Evolutionary conservation across 2,329 filamentous ascomycete genomes (phyloP), one percentile per base, ranked within the genome.

Genomic region (Ophioceras dolichostomum): DNA sequence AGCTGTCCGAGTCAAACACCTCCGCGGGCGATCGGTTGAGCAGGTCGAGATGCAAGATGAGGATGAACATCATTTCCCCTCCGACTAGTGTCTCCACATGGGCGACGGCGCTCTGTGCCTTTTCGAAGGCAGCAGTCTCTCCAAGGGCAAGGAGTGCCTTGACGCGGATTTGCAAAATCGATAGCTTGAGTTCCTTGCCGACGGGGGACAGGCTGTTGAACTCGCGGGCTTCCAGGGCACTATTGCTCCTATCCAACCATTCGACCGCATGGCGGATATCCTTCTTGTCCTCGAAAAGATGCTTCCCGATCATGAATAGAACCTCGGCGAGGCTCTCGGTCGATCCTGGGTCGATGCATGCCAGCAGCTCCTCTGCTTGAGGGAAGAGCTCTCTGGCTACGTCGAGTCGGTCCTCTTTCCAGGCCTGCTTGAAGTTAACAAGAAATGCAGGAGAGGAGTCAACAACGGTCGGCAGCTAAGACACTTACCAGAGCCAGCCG

Each of bases 331-430:
- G 57, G 27, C 62, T 65, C 52, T 88, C 80, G 2, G 68, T 64
- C 2, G 66, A 66, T 2, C 56, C 43, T 0, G 67, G 55, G 31
- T 77, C 67, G 2, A 73, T 52, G 1, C 37, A 48, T 17, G 48
- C 49, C 27, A 47, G 54, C 9, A 58, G 54, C n/a, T 42, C 59
- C 47, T 61, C 58, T 2, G 74, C 57, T 47, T 83, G 83, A 26
- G 57, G 57, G 54, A 80, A 88, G 65, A 91, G 76, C 54, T 85
- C 76, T 38, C 94, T 84, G 20, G 84, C 83, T 34, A 87, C 70
- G 40, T 89, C 82, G 12, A 82, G 64, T 29, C 79, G 73, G 29
- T 73, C 67, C 50, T 87, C 78, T 47, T 77, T 76, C 77, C 80
- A 94, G 21, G 79, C 72, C 84, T 41, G 30, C n/a, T n/a, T n/a